Conservation (phyloP, 257 asterid species). For the Datura wrightii region DNA sequence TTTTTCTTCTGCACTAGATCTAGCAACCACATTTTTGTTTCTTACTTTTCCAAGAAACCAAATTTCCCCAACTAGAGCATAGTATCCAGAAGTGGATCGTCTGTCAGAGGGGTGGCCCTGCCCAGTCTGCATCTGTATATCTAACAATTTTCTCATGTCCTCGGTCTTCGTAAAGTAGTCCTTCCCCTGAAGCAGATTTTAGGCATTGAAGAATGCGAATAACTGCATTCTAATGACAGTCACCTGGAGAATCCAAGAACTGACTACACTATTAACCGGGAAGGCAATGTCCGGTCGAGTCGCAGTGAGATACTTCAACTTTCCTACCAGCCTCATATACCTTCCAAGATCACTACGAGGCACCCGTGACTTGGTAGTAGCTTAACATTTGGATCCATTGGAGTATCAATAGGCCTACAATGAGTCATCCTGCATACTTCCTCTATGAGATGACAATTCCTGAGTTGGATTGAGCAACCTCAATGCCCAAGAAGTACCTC, state of each 20-base stretch:
- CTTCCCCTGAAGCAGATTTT: too few relatives aligned
- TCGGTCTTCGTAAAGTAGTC: too few relatives aligned
- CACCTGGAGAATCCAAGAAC: neutral
- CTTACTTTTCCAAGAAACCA: neutral
- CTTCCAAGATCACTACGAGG: conserved; percentile 5
- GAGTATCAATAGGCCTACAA: neutral
- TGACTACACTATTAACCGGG: neutral
- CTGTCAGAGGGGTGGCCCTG: too few relatives aligned
- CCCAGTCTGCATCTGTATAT: too few relatives aligned
- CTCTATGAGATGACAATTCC: too few relatives aligned
- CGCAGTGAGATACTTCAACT: neutral
- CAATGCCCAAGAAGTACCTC: too few relatives aligned
- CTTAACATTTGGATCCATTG: neutral
- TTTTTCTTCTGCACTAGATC: neutral
- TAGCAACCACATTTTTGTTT: neutral
- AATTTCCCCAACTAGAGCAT: too few relatives aligned
- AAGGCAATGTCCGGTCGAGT: neutral
- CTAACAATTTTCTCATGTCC: too few relatives aligned
- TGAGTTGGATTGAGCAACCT: too few relatives aligned
- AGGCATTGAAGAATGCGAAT: too few relatives aligned
- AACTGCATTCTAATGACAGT: neutral
- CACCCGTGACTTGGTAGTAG: neutral
- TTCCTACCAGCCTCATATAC: neutral
- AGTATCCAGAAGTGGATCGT: too few relatives aligned
- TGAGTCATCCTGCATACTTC: neutral